phyloP scores from a whole-genome alignment of 2,329 filamentous ascomycete species.

The Emmonsiellopsis sp. region DNA sequence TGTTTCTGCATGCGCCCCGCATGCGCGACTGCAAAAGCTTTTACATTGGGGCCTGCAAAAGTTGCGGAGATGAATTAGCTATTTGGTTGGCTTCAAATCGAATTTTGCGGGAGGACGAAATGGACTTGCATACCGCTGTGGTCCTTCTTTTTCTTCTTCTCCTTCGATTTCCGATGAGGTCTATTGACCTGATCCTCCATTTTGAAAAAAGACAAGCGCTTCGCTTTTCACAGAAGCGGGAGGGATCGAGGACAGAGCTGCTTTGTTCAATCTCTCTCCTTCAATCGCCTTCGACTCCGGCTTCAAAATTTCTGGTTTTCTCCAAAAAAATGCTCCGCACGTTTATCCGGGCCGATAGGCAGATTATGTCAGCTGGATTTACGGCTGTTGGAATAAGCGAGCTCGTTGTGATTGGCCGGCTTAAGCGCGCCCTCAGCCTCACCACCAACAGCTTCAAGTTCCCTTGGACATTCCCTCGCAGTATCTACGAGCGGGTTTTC shows the following conservation, averaged over 20 bases:
- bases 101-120: slow-evolving; percentile 8
- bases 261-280: slow-evolving; percentile 6
- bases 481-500: neutral
- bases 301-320: neutral
- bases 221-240: neutral
- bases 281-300: neutral
- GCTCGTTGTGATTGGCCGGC: neutral
- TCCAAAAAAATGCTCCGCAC: neutral
- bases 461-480: neutral
- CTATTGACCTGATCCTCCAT: slow-evolving; percentile 82
- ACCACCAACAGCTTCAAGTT: too few species aligned
- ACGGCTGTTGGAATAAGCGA: neutral
- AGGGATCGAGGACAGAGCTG: slow-evolving; percentile 10
- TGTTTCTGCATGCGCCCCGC: slow-evolving; percentile 72
- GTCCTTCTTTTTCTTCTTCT: slow-evolving; percentile 49
- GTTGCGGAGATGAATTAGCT: neutral
- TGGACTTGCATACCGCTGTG: slow-evolving; percentile 7
- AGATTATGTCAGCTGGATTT: neutral
- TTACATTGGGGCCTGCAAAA: slow-evolving; percentile 63
- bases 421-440: neutral
- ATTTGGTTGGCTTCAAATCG: neutral
- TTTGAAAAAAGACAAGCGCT: slow-evolving; percentile 16
- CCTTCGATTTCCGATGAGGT: slow-evolving; percentile 77
- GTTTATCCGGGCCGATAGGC: neutral
- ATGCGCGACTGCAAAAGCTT: slow-evolving; percentile 78